Base-by-base conservation (phyloP, 202 grass and related monocot genomes). In the Schoenoplectus triqueter region DNA sequence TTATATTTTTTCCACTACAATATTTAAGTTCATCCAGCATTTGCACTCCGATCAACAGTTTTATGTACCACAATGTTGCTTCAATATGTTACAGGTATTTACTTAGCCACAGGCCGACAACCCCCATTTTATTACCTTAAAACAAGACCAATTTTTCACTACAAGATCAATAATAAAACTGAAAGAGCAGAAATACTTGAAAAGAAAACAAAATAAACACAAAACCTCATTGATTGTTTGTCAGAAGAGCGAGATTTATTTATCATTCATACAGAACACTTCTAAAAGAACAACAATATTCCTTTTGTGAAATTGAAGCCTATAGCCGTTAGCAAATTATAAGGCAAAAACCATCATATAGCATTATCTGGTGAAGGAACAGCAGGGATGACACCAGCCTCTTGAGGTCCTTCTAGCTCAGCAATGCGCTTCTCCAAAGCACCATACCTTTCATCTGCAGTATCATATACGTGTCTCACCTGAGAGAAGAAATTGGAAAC, bases 321-420 rank as follows among this genome's bases (percentile, higher is more conserved):
- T 73, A 80, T 70, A 66, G 2, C 2, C 13, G 56, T 83, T 64
- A 87, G 69, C 10, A 70, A 17, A 14, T 62, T 50, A 55, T 55
- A 74, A 60, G 50, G 44, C 64, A 77, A 84, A 78, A 88, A 56
- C 90, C 88, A 81, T 86, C 80, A 85, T 70, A 90, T 68, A 86
- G 39, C 42, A 31, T 11, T 14, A 80, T 78, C 83, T 73, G 69
- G 73, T 39, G 82, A 87, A 2, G 11, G 60, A 86, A 65, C 78
- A 82, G 81, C 5, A 2, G 8, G 54, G 82, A 78, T 73, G 73
- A 78, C 6, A 51, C 56, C 84, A 3, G 52, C 10, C 40, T 77
- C 84, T 63, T 84, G 82, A 74, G 89, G 90, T 18, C 78, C 82
- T 84, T 94, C 92, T 85, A 94, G 69, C 81, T 88, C 85, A 20